phyloP scores from a whole-genome alignment of 1,284 basidiomycete species.

The Ustilago tritici region DNA sequence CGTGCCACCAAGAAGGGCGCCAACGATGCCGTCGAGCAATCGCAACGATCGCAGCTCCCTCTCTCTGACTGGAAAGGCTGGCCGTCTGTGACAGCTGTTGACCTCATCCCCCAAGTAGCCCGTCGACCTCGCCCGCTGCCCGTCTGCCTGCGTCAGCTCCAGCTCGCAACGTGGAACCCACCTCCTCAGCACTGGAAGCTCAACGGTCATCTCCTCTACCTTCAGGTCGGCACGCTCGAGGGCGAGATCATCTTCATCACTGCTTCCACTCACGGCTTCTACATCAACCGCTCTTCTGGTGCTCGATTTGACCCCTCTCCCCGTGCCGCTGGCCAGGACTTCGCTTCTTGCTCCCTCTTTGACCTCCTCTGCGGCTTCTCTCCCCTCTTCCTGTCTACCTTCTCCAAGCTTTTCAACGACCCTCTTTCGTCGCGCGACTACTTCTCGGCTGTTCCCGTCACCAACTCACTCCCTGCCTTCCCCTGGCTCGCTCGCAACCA shows the following conservation, averaged over 20 bases:
- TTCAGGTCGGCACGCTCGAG: slow-evolving; percentile 73
- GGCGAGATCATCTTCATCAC: slow-evolving; percentile 74
- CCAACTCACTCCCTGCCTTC: slow-evolving; percentile 73
- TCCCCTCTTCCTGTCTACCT: slow-evolving; percentile 66
- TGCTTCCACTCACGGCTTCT: slow-evolving; percentile 74
- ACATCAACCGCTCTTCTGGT: slow-evolving; percentile 72
- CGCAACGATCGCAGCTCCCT: slow-evolving; percentile 43
- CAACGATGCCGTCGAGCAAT: slow-evolving; percentile 9
- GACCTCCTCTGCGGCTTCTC: slow-evolving; percentile 73
- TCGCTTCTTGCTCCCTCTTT: slow-evolving; percentile 72
- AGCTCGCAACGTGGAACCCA: slow-evolving; percentile 75
- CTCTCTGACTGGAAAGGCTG: slow-evolving; percentile 71
- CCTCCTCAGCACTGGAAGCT: slow-evolving; percentile 74
- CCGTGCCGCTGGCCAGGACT: slow-evolving; percentile 50
- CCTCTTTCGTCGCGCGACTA: slow-evolving; percentile 68
- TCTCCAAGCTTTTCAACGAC: slow-evolving; percentile 68
- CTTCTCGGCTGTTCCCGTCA: slow-evolving; percentile 72
- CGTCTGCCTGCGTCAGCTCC: slow-evolving; percentile 71
- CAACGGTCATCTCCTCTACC: slow-evolving; percentile 74
- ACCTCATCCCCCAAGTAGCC: slow-evolving; percentile 67
- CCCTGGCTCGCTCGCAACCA: slow-evolving; percentile 72
- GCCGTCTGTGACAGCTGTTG: slow-evolving; percentile 59
- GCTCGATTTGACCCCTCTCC: slow-evolving; percentile 64
- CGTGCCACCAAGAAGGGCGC: slow-evolving; percentile 36
- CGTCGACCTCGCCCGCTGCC: slow-evolving; percentile 63